These are phyloP conservation scores for Neopestalotiopsis clavispora DNA, from an alignment of 2,329 filamentous ascomycete genomes.

Conservation along the genomic window DNA sequence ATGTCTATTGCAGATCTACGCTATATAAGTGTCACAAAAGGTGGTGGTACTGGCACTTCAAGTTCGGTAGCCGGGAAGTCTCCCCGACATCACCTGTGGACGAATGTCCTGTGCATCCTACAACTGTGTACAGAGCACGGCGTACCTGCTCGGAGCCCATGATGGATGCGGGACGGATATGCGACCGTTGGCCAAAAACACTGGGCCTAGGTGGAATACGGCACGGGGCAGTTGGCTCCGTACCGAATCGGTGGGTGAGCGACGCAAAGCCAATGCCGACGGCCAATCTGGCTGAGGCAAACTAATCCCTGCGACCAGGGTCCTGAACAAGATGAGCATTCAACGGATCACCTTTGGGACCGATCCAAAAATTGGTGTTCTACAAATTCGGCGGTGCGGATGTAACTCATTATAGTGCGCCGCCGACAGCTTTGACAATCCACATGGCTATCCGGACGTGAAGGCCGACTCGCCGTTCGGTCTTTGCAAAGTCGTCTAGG, in stretches of 20 bases:
- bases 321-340: not conserved
- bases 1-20: not conserved
- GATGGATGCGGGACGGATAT: not conserved
- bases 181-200: not conserved
- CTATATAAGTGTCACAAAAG: not conserved
- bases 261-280: not conserved
- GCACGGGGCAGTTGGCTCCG: constrained; percentile 1
- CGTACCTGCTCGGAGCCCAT: not conserved
- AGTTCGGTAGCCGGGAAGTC: constrained; percentile 4
- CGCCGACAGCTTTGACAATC: constrained; percentile 85
- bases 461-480: constrained; percentile 82
- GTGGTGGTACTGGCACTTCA: not conserved
- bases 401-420: constrained; percentile 67
- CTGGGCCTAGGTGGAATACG: not conserved
- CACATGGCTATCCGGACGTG: constrained; percentile 91
- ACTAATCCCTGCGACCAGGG: not conserved
- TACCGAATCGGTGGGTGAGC: constrained; percentile 1
- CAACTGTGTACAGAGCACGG: not conserved
- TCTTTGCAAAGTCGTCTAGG: constrained; percentile 78
- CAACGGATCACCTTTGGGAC: not conserved
- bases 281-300: not conserved
- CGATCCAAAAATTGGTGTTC: not conserved
- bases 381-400: not conserved
- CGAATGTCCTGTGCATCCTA: not conserved
- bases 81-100: not conserved